Conservation (phyloP, 441 rosid genomes). For the Jatropha podagrica region DNA sequence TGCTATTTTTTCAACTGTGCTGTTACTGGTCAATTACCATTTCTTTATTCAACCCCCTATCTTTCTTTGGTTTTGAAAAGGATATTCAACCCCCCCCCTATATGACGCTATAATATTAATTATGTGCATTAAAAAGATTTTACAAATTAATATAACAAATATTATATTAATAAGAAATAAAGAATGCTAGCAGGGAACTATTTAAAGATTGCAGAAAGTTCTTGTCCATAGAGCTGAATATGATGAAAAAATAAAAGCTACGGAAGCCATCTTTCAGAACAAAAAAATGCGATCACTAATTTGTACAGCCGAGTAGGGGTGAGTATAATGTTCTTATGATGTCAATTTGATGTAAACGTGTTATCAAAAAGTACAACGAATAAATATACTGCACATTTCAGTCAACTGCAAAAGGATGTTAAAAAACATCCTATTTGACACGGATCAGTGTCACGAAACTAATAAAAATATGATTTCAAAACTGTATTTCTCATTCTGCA, state of each 20-base stretch:
- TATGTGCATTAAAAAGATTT: too few species aligned
- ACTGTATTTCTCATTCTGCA: slow-evolving; percentile 20
- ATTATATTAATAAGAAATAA: too few species aligned
- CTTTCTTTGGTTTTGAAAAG: too few species aligned
- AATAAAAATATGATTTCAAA: not conserved
- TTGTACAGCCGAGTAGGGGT: not conserved
- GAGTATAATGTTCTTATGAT: not conserved
- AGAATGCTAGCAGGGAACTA: too few species aligned
- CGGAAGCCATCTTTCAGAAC: not conserved
- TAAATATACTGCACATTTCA: slow-evolving; percentile 14
- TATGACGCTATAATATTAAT: too few species aligned
- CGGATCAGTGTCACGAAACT: not conserved
- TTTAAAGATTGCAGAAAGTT: too few species aligned
- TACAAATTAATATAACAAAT: too few species aligned
- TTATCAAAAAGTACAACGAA: slow-evolving; percentile 11
- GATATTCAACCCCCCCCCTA: too few species aligned
- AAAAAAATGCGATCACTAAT: not conserved
- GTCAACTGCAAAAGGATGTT: slow-evolving; percentile 12
- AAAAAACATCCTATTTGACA: slow-evolving; percentile 22
- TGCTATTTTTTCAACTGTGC: not conserved
- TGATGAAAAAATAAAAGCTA: not conserved
- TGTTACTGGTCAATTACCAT: not conserved
- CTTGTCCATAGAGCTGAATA: not conserved
- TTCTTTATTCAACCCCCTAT: not conserved
- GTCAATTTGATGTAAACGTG: slow-evolving; percentile 2